Conservation (phyloP, 495 filamentous ascomycete genomes). For the Cladorrhinum samala region DNA sequence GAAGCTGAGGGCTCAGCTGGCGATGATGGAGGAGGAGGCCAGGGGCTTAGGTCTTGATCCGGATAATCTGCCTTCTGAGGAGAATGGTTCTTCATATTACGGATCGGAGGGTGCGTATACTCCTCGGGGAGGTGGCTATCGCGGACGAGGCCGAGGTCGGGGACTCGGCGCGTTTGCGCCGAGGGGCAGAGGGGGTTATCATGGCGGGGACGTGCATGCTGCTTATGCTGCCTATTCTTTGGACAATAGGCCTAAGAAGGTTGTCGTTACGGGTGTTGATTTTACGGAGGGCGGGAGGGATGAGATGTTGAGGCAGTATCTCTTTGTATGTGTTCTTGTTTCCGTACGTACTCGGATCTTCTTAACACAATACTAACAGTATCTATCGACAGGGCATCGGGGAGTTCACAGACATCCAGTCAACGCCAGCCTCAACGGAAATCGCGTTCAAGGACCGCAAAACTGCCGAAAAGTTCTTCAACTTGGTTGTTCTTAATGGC, state of each 20-base stretch:
- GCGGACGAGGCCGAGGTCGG: not conserved
- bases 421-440: constrained; percentile 53
- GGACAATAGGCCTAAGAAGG: constrained; percentile 78
- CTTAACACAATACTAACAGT: constrained; percentile 18
- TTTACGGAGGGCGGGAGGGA: constrained; percentile 62
- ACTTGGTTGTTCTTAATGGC: constrained; percentile 48
- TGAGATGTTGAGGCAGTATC: constrained; percentile 75
- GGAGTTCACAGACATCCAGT: constrained; percentile 72
- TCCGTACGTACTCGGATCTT: not conserved
- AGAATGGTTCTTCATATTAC: constrained; percentile 33
- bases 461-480: constrained; percentile 81
- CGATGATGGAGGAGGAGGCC: constrained; percentile 79
- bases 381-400: constrained; percentile 58
- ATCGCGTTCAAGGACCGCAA: constrained; percentile 86
- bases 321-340: constrained; percentile 58
- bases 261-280: constrained; percentile 66
- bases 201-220: constrained; percentile 51
- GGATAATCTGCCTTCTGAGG: constrained; percentile 38
- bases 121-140: constrained; percentile 28
- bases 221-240: constrained; percentile 65
- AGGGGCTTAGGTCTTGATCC: constrained; percentile 70
- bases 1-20: constrained; percentile 71
- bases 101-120: constrained; percentile 25
- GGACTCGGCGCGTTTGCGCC: constrained; percentile 26
- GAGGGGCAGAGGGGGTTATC: constrained; percentile 46